Evolutionary conservation across 345 rosid genomes (phyloP), one percentile per base, ranked within the genome.

Genomic region (Boechera divaricarpa): DNA sequence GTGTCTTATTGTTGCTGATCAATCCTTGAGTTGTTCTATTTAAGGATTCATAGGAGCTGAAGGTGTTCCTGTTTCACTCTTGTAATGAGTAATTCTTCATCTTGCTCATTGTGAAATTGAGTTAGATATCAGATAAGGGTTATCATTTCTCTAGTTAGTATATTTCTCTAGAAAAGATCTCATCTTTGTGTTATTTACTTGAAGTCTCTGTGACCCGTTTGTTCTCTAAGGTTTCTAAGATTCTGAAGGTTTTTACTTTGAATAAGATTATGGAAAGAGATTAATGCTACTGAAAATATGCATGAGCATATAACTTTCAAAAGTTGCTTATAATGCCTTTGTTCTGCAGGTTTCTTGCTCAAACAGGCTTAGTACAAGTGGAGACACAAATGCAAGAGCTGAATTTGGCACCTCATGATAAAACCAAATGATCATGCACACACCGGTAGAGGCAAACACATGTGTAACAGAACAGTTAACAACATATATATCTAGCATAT

Each of bases 381-480:
- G 95, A 94, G 68, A 83, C 78, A 63, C 98, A 93, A 83, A 87
- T 90, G 97, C 85, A 54, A 80, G 97, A 92, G 72, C 55, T 94
- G 79, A 79, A 87, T 74, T 83, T 90, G 80, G 72, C 63, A 76
- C 95, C 90, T 12, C 55, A 82, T 36, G 84, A 86, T 83, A 81
- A 69, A 53, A 77, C 28, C 24, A 58, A 83, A 16, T 78, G 78
- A 58, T 78, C 31, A 26, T 9, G 18, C 31, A 33, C 64, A 58
- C 52, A 45, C 15, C 1, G 38, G 44, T 56, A 35, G 63, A 58
- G 6, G 26, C 41, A 47, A 63, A 59, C 55, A 74, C 42, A 60
- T 32, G 8, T 47, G 54, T 66, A 60, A 72, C 49, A 55, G 21
- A 70, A 63, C 53, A 45, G 29, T 60, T 36, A 63, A 65, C 55